Percentiles rank a stretch among this genome's conserved stretches.
Conservation (phyloP, 1,139 yeast species). For the Starmera stellimalicola region DNA sequence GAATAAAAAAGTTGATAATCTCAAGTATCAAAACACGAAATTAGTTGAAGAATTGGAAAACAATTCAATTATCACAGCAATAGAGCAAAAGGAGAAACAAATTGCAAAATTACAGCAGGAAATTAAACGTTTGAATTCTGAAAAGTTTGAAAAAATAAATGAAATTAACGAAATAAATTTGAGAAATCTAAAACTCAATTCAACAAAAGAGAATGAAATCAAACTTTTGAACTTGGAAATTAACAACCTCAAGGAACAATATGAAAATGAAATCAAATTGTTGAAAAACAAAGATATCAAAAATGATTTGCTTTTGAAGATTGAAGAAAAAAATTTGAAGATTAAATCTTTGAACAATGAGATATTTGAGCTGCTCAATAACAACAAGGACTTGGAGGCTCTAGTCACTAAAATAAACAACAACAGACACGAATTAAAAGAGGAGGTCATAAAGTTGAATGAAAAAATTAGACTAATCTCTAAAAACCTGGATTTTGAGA, state of each 20-base stretch:
- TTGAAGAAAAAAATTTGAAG: slow-evolving; percentile 19
- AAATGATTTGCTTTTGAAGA: slow-evolving; percentile 15
- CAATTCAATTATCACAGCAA: slow-evolving; percentile 7
- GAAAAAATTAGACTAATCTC: slow-evolving; percentile 13
- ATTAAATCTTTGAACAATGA: slow-evolving; percentile 11
- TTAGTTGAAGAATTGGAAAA: slow-evolving; percentile 11
- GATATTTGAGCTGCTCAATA: slow-evolving; percentile 9
- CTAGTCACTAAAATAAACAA: slow-evolving; percentile 15
- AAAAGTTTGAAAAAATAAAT: slow-evolving; percentile 14
- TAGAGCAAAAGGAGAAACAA: slow-evolving; percentile 16
- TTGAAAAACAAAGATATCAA: slow-evolving; percentile 14
- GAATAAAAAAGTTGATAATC: slow-evolving; percentile 12
- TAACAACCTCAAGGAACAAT: slow-evolving; percentile 24
- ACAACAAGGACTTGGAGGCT: slow-evolving; percentile 14
- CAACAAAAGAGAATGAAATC: slow-evolving; percentile 28
- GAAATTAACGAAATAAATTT: slow-evolving; percentile 27
- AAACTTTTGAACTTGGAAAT: slow-evolving; percentile 29
- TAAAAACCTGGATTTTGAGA: background rate
- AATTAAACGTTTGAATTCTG: slow-evolving; percentile 21
- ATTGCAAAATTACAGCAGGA: slow-evolving; percentile 21
- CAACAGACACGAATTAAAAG: slow-evolving; percentile 7
- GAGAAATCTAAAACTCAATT: slow-evolving; percentile 25
- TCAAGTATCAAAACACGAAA: slow-evolving; percentile 14
- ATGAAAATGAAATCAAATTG: slow-evolving; percentile 26
- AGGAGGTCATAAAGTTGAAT: slow-evolving; percentile 13